Conservation (phyloP, 768 basidiomycete species). For the Lentinula aciculospora region DNA sequence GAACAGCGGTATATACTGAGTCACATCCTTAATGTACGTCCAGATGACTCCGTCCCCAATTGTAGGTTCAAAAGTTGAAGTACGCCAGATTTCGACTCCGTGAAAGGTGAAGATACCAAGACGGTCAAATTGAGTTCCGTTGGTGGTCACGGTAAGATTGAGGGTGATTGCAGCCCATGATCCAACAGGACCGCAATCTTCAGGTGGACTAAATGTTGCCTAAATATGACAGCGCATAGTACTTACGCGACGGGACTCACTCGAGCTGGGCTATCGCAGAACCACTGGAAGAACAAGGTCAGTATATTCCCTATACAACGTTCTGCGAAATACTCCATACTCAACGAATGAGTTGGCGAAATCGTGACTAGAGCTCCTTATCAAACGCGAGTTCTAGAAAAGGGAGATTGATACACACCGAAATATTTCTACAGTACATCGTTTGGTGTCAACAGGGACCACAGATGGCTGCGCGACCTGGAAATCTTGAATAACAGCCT, state of each 20-base stretch:
- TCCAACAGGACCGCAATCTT: constrained; percentile 62
- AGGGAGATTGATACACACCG: constrained; percentile 35
- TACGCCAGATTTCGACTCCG: constrained; percentile 79
- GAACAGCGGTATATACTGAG: constrained; percentile 68
- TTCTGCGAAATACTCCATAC: constrained; percentile 28
- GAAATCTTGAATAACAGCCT: constrained; percentile 26
- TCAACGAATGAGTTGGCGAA: constrained; percentile 68
- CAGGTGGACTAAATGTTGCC: constrained; percentile 48
- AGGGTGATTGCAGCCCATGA: constrained; percentile 73
- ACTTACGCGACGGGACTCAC: constrained; percentile 31
- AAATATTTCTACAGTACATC: constrained; percentile 61
- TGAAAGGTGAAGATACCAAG: constrained; percentile 71
- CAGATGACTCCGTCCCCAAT: constrained; percentile 65
- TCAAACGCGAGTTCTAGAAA: neutral
- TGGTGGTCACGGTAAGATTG: constrained; percentile 74
- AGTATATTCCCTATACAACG: neutral
- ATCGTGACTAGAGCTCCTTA: constrained; percentile 42
- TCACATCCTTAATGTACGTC: constrained; percentile 72
- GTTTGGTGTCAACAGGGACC: constrained; percentile 51
- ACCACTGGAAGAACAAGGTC: constrained; percentile 23
- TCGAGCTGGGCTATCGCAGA: constrained; percentile 58
- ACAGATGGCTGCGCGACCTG: constrained; percentile 72
- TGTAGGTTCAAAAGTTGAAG: constrained; percentile 75
- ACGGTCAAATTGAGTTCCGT: constrained; percentile 73
- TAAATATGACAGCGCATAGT: neutral